Evolutionary conservation across 1,284 basidiomycete species (phyloP).

Genomic region (Tilletiaria anomala): DNA sequence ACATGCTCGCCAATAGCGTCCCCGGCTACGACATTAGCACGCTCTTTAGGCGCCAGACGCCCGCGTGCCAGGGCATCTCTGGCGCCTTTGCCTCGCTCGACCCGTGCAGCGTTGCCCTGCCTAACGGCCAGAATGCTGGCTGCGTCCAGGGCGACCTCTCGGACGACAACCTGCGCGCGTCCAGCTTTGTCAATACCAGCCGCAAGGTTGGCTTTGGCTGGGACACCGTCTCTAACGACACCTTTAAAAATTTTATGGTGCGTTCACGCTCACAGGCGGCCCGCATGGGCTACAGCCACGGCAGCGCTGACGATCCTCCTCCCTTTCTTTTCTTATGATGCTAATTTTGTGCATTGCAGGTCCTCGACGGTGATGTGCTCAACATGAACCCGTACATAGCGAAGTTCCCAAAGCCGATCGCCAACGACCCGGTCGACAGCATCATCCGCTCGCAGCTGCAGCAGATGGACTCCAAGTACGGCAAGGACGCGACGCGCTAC

Average conservation of each 20-base stretch:
- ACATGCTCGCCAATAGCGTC: slow-evolving; percentile 41
- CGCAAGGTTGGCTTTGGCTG: slow-evolving; percentile 29
- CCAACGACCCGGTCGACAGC: slow-evolving; percentile 62
- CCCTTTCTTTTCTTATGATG: slow-evolving; percentile 37
- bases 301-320: background rate
- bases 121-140: slow-evolving; percentile 38
- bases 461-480: slow-evolving; percentile 42
- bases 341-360: slow-evolving; percentile 50
- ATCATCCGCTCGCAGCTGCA: slow-evolving; percentile 63
- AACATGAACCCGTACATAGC: slow-evolving; percentile 78
- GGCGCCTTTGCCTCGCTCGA: slow-evolving; percentile 54
- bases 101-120: slow-evolving; percentile 47
- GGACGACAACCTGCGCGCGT: slow-evolving; percentile 7
- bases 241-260: slow-evolving; percentile 15
- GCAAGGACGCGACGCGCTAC: slow-evolving; percentile 65
- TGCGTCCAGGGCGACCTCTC: slow-evolving; percentile 46
- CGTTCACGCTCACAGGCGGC: background rate
- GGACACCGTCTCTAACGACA: slow-evolving; percentile 22
- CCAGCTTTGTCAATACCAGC: slow-evolving; percentile 13
- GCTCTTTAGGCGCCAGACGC: slow-evolving; percentile 50
- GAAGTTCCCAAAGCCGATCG: slow-evolving; percentile 55
- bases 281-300: background rate
- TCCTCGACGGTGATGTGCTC: slow-evolving; percentile 82
- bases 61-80: slow-evolving; percentile 46
- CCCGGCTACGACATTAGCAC: slow-evolving; percentile 77